Evolutionary conservation across 1,139 yeast species (phyloP), one percentile per base, ranked within the genome.

Genomic region (Debaryomyces subglobosus): DNA sequence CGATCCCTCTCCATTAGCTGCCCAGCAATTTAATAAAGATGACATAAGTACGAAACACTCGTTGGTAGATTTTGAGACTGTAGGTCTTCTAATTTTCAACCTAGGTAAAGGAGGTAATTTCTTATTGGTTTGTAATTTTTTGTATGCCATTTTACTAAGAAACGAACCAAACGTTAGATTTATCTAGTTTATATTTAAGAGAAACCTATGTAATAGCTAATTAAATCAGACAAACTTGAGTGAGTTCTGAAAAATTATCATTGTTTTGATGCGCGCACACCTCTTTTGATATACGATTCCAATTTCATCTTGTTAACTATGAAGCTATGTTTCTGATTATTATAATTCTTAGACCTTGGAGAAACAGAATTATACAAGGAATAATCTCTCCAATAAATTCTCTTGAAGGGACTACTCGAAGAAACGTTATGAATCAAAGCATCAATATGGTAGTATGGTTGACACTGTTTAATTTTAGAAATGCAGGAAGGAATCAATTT

Each of bases 21-120:
- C 96, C 98, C 98, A 92, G 69, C 98, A 92, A 74, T 88, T 89
- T 59, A 92, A 76, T 67, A 92, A 77, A 42, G 89, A 86, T 5
- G 95, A 85, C 94, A 92, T 88, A 55, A 87, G 74, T 48, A 89
- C 90, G 53, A 84, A 69, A 65, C 97, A 91, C 53, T 89, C 85
- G 56, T 88, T 84, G 67, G 70, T 83, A 68, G 74, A 75, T 64
- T 80, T 83, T 54, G 75, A 78, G 52, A 75, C 70, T 32, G 78
- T 75, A 27, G 89, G 84, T 55, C 82, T 83, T 65, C 87, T 85
- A 51, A 87, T 89, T 67, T 84, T 81, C 49, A 89, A 75, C 62
- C 87, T 77, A 36, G 91, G 92, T 54, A 89, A 77, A 24, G 92
- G 90, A 20, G 96, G 96, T 48, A 89, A 74, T 30, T 59, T 55